Evolutionary conservation across 1,284 basidiomycete genomes (phyloP).

Genomic region (Trametes polyzona): DNA sequence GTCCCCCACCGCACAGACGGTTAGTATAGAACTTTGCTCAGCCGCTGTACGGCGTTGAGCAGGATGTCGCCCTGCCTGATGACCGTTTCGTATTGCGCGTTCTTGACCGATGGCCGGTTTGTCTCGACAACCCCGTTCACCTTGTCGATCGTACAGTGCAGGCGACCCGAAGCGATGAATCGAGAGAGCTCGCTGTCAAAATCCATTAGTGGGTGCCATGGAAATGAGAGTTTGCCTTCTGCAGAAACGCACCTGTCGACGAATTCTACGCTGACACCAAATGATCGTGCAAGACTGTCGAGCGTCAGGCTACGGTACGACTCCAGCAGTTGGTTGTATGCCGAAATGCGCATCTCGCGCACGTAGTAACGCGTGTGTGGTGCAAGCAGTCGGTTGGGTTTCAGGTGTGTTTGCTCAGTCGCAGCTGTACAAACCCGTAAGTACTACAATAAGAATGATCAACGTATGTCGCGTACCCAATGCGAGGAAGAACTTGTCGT

Average conservation of each 20-base stretch:
- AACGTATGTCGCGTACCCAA: conserved; percentile 58
- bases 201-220: neutral
- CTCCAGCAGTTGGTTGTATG: conserved; percentile 92
- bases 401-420: conserved; percentile 86
- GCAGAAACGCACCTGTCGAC: conserved; percentile 73
- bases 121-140: conserved; percentile 94
- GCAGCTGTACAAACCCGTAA: conserved; percentile 54
- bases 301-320: conserved; percentile 91
- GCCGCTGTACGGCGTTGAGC: conserved; percentile 75
- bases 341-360: conserved; percentile 96
- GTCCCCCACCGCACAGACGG: neutral
- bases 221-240: neutral
- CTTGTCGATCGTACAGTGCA: conserved; percentile 94
- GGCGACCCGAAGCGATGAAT: conserved; percentile 90
- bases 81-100: conserved; percentile 89
- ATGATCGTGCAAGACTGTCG: conserved; percentile 85
- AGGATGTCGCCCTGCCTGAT: conserved; percentile 89
- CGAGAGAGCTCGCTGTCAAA: conserved; percentile 80
- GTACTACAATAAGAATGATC: neutral
- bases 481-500: conserved; percentile 92
- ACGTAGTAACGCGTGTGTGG: conserved; percentile 92
- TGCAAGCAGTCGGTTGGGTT: conserved; percentile 85
- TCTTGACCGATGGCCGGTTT: conserved; percentile 87
- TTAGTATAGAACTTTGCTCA: conserved; percentile 77
- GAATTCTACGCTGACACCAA: conserved; percentile 90